Conservation (phyloP, 2,329 filamentous ascomycete genomes). For the Thermoascus crustaceus region DNA sequence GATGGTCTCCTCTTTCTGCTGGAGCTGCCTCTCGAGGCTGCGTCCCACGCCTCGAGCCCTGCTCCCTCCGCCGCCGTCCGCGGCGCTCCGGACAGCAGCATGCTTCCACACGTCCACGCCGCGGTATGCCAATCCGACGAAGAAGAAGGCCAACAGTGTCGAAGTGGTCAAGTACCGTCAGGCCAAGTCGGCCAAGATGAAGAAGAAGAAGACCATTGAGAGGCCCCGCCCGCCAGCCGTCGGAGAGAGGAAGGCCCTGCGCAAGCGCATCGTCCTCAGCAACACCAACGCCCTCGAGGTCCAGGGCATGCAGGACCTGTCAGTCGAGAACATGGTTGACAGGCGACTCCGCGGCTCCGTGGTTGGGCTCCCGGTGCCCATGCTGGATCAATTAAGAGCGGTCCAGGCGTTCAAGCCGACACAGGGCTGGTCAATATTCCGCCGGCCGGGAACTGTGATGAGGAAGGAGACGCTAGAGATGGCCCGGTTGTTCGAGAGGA, state of each 20-base stretch:
- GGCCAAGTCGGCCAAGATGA: conserved; percentile 35
- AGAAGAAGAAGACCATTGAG: conserved; percentile 35
- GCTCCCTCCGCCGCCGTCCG: conserved; percentile 30
- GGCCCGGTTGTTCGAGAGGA: conserved; percentile 53
- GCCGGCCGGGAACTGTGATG: conserved; percentile 69
- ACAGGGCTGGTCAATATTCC: conserved; percentile 82
- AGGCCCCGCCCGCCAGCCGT: conserved; percentile 52
- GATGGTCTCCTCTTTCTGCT: conserved; percentile 53
- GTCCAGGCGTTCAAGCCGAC: conserved; percentile 83
- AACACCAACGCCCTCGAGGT: conserved; percentile 89
- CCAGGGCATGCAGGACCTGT: conserved; percentile 55
- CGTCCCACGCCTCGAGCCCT: conserved; percentile 32
- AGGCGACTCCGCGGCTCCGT: conserved; percentile 56
- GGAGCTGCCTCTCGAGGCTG: conserved; percentile 49
- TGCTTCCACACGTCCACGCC: conserved; percentile 40
- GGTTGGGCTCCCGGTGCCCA: conserved; percentile 56
- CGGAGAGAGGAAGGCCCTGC: conserved; percentile 78
- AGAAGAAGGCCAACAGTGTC: conserved; percentile 40
- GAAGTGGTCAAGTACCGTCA: conserved; percentile 29
- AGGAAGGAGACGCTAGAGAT: conserved; percentile 70
- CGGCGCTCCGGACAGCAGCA: conserved; percentile 39
- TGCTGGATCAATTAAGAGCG: conserved; percentile 74
- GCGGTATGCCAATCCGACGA: conserved; percentile 31
- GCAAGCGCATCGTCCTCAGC: conserved; percentile 83
- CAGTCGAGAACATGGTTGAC: conserved; percentile 46